Base-by-base conservation (phyloP, 495 filamentous ascomycete genomes). In the Talaromyces stipitatus region DNA sequence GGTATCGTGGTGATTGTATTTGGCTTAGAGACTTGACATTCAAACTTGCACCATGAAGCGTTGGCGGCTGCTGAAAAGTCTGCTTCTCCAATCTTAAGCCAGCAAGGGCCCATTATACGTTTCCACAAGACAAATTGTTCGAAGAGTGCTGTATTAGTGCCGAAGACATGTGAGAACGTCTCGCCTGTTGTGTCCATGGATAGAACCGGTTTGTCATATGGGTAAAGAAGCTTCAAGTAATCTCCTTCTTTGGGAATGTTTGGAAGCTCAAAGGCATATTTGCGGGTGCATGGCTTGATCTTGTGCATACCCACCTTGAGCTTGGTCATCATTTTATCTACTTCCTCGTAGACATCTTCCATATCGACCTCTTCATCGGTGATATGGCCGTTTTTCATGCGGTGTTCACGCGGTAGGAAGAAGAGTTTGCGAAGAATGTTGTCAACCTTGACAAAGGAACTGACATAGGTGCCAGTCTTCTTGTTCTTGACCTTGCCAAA, bases 121-220 rank as follows among this genome's bases (percentile, higher is more conserved):
- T 95, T 96, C 89, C 91, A 97, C 11, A 98, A 79, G 12, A 97
- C 95, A 64, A 98, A 98, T 64, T 98, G 94, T 64, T 98, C 94
- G 61, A 98, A 98, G 1, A 97, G 76, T 2, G 90, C 84, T 0
- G 94, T 98, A 65, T 95, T 96, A 45, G 89, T 87, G 43, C 94
- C 95, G 60, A 98, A 98, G 41, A 95, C 90, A 51, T 89, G 86
- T 3, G 95, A 97, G 67, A 91, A 98, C 0, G 95, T 97, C 66
- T 95, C 86, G 18, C 95, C 94, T 57, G 75, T 82, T 50, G 83
- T 66, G 62, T 90, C 85, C 62, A 87, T 82, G 7, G 85, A 77
- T 24, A 95, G 71, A 27, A 84, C 78, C 55, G 81, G 78, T 66
- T 88, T 82, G 75, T 89, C 78, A 61, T 98, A 97, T 27, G 92